These are phyloP conservation scores for Fraxinus excelsior DNA, from an alignment of 257 asterid species.

Conservation along the genomic window DNA sequence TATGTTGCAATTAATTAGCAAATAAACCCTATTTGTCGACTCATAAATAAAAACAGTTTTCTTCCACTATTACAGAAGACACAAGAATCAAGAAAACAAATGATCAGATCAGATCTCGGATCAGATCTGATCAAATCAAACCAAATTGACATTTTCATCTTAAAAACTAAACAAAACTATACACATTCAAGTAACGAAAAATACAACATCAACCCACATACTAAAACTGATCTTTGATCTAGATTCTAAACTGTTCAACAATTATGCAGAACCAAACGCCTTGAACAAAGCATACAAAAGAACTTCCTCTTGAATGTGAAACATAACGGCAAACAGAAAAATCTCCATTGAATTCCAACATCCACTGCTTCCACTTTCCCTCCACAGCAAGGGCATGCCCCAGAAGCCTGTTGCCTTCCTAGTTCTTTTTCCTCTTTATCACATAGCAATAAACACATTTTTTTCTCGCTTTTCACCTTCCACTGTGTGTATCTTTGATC, in stretches of 20 bases:
- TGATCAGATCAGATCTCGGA: not conserved
- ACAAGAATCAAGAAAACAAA: not conserved
- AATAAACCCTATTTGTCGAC: not conserved
- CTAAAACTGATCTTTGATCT: not conserved
- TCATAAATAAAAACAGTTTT: not conserved
- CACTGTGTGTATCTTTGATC: not conserved
- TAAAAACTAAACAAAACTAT: not conserved
- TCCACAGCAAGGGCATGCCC: constrained; percentile 43
- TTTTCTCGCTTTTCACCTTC: not conserved
- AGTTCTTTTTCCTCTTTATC: constrained; percentile 38
- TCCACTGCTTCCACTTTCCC: constrained; percentile 45
- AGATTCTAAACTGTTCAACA: not conserved
- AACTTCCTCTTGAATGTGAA: constrained; percentile 42
- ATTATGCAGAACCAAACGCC: constrained; percentile 31
- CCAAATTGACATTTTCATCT: not conserved
- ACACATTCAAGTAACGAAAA: no score
- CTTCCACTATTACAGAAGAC: not conserved
- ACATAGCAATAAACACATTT: constrained; percentile 30
- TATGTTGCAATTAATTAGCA: no score
- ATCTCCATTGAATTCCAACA: constrained; percentile 25
- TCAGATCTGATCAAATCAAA: not conserved
- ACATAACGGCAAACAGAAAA: constrained; percentile 34
- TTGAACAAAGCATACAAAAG: constrained; percentile 36
- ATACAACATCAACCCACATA: not conserved
- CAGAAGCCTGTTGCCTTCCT: constrained; percentile 36